These are phyloP conservation scores for Ensete ventricosum DNA, from an alignment of 176 grass and related monocot species.

Conservation along the genomic window DNA sequence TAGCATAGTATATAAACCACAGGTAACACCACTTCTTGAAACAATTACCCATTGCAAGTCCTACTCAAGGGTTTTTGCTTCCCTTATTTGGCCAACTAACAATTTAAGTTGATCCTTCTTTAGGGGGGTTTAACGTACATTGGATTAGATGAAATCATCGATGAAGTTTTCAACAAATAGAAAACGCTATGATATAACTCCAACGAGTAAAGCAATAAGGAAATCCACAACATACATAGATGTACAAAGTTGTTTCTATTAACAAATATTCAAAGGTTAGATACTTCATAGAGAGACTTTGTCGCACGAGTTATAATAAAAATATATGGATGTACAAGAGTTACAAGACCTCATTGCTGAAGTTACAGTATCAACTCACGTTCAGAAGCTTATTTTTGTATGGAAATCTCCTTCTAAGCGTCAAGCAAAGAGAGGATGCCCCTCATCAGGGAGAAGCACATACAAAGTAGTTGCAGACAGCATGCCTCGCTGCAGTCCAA, in stretches of 20 bases:
- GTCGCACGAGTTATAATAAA: slow-evolving; percentile 13
- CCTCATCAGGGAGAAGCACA: slow-evolving; percentile 39
- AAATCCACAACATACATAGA: neutral
- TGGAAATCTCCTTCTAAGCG: slow-evolving; percentile 15
- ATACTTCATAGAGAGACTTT: neutral
- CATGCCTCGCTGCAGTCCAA: slow-evolving; percentile 65
- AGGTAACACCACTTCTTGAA: too few species aligned
- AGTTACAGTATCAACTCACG: slow-evolving; percentile 5
- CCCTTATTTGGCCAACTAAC: too few species aligned
- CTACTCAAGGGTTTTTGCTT: too few species aligned
- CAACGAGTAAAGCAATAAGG: neutral
- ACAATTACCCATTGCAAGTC: too few species aligned
- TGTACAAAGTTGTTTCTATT: slow-evolving; percentile 31
- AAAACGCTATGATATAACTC: neutral
- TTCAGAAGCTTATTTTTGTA: slow-evolving; percentile 6
- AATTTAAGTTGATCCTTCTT: too few species aligned
- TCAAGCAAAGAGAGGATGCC: slow-evolving; percentile 3
- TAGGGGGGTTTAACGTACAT: too few species aligned
- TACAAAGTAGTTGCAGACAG: slow-evolving; percentile 58
- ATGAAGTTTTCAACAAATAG: too few species aligned
- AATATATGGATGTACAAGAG: slow-evolving; percentile 37
- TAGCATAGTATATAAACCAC: too few species aligned
- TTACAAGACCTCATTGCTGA: slow-evolving; percentile 34
- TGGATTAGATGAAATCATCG: too few species aligned
- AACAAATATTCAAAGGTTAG: slow-evolving; percentile 26